phyloP scores from a whole-genome alignment of 371 early-diverging fungal genomes.

The Rhizopus arrhizus region DNA sequence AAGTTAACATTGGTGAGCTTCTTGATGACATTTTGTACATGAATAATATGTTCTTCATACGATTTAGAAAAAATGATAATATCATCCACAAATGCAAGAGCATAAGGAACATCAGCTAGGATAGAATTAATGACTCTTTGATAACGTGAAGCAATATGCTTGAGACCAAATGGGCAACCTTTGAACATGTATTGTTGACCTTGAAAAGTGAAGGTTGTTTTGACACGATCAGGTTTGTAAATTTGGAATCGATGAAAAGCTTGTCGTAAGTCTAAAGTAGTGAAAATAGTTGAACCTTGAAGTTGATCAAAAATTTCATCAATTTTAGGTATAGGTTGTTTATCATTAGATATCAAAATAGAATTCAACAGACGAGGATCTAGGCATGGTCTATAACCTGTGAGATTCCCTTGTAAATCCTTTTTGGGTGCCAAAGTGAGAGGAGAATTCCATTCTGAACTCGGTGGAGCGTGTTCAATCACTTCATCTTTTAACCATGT shows the following conservation, averaged over 20 bases:
- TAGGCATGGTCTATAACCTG: neutral
- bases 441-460: neutral
- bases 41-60: too few species aligned
- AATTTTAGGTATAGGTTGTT: neutral
- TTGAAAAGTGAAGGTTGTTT: constrained; percentile 1
- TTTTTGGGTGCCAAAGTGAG: neutral
- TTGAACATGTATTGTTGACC: neutral
- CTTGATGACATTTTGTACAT: too few species aligned
- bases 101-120: too few species aligned
- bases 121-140: too few species aligned
- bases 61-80: neutral
- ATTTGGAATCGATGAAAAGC: neutral
- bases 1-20: too few species aligned
- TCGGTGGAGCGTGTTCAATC: too few species aligned
- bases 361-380: neutral
- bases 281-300: neutral
- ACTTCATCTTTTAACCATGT: too few species aligned
- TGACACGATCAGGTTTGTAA: neutral
- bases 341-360: neutral
- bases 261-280: neutral
- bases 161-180: neutral
- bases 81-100: too few species aligned
- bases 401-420: neutral
- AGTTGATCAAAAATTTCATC: neutral
- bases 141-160: too few species aligned